These are phyloP conservation scores for Ilyonectria robusta DNA, from an alignment of 2,329 filamentous ascomycete species.

Conservation along the genomic window DNA sequence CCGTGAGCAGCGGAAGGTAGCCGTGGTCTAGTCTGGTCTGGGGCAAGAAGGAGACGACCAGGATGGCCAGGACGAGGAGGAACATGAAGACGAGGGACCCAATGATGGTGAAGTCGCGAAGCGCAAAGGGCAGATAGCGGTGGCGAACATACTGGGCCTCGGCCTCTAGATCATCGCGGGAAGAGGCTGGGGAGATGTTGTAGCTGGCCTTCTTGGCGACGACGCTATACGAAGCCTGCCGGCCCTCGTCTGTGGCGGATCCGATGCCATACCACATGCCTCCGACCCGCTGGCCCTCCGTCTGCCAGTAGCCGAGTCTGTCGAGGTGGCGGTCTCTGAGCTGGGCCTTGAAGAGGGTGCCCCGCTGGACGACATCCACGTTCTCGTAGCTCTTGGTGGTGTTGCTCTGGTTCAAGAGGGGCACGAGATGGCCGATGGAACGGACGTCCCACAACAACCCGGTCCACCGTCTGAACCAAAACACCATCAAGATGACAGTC, in stretches of 20 bases:
- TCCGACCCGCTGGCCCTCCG: conserved; percentile 71
- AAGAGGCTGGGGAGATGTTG: conserved; percentile 51
- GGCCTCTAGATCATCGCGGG: conserved; percentile 47
- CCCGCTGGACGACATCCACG: conserved; percentile 69
- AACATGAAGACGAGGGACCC: conserved; percentile 74
- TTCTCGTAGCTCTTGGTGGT: conserved; percentile 79
- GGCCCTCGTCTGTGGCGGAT: conserved; percentile 54
- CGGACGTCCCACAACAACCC: conserved; percentile 89
- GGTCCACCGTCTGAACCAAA: conserved; percentile 76
- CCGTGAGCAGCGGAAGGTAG: conserved; percentile 78
- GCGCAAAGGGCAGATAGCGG: conserved; percentile 82
- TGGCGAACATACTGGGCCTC: conserved; percentile 55
- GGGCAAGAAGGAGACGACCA: conserved; percentile 85
- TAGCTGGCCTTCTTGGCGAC: conserved; percentile 49
- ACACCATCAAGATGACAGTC: conserved; percentile 67
- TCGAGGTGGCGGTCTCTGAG: conserved; percentile 72
- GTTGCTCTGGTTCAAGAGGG: conserved; percentile 85
- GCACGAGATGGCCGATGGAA: conserved; percentile 85
- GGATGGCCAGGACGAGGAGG: conserved; percentile 76
- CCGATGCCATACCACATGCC: conserved; percentile 86
- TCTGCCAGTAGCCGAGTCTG: conserved; percentile 89
- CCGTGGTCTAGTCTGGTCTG: conserved; percentile 75
- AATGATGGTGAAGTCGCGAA: conserved; percentile 77
- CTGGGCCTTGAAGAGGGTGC: conserved; percentile 66
- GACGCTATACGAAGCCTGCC: conserved; percentile 43